Evolutionary conservation across 768 basidiomycete genomes (phyloP).

Genomic region (Lentinula boryana): DNA sequence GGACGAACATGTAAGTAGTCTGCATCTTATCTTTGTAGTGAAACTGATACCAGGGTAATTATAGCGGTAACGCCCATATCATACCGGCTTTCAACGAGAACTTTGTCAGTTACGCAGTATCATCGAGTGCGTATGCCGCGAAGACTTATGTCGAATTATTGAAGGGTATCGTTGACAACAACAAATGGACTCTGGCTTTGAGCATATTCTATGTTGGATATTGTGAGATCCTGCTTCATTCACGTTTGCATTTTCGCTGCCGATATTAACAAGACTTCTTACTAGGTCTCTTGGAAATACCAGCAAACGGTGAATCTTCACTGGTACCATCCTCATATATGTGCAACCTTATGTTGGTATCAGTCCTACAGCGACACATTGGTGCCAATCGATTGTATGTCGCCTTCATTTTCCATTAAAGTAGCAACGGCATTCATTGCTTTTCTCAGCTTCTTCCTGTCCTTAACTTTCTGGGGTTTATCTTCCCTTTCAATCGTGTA

Average conservation of each 20-base stretch:
- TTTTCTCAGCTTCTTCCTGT: conserved; percentile 43
- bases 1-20: conserved; percentile 44
- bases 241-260: no score
- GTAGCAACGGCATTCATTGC: neutral
- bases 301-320: conserved; percentile 37
- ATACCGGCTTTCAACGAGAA: conserved; percentile 46
- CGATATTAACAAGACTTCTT: neutral
- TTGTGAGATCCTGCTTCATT: conserved; percentile 25
- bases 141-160: neutral
- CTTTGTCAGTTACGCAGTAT: conserved; percentile 29
- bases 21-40: neutral
- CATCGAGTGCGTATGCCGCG: neutral
- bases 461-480: conserved; percentile 49
- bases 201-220: conserved; percentile 62
- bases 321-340: neutral
- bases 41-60: neutral
- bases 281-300: conserved; percentile 49
- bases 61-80: conserved; percentile 52
- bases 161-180: conserved; percentile 45
- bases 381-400: conserved; percentile 53
- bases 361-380: conserved; percentile 50
- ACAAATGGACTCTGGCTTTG: conserved; percentile 50
- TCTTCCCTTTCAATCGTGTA: conserved; percentile 48
- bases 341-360: neutral
- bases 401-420: neutral